These are phyloP conservation scores for Boletus smithii DNA, from an alignment of 1,284 basidiomycete species.

Conservation along the genomic window DNA sequence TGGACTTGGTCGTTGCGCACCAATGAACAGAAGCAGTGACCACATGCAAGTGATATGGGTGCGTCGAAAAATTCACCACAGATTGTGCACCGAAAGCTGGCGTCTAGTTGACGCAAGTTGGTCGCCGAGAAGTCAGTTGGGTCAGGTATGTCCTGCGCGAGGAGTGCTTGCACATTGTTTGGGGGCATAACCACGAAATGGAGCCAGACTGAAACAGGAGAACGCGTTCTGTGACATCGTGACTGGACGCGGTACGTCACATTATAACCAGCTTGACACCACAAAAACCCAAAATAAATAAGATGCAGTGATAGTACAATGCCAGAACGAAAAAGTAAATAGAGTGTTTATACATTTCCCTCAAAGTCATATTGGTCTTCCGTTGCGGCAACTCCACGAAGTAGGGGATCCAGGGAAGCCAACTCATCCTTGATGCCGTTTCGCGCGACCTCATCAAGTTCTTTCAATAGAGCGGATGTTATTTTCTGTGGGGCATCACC, in stretches of 20 bases:
- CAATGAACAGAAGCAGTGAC: slow-evolving; percentile 74
- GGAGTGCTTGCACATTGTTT: slow-evolving; percentile 31
- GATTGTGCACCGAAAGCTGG: slow-evolving; percentile 63
- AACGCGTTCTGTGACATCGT: slow-evolving; percentile 26
- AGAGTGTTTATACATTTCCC: slow-evolving; percentile 38
- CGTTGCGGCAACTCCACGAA: slow-evolving; percentile 52
- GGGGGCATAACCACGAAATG: slow-evolving; percentile 20
- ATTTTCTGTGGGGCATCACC: slow-evolving; percentile 60
- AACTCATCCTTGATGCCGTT: slow-evolving; percentile 79
- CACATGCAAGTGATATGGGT: slow-evolving; percentile 67
- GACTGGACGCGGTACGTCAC: slow-evolving; percentile 29
- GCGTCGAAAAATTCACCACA: slow-evolving; percentile 68
- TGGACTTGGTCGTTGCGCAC: slow-evolving; percentile 40
- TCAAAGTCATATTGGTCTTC: slow-evolving; percentile 51
- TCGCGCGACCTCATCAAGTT: slow-evolving; percentile 76
- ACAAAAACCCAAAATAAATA: slow-evolving; percentile 6
- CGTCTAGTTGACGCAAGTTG: slow-evolving; percentile 61
- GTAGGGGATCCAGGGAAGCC: slow-evolving; percentile 70
- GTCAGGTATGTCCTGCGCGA: slow-evolving; percentile 49
- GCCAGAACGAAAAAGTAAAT: slow-evolving; percentile 16
- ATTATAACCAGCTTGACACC: not conserved
- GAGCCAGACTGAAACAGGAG: not conserved
- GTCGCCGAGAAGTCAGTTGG: slow-evolving; percentile 64
- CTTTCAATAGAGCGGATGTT: slow-evolving; percentile 68
- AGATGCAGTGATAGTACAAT: slow-evolving; percentile 28